Evolutionary conservation across 257 asterid genomes (phyloP).

Genomic region (Plantago ovata): DNA sequence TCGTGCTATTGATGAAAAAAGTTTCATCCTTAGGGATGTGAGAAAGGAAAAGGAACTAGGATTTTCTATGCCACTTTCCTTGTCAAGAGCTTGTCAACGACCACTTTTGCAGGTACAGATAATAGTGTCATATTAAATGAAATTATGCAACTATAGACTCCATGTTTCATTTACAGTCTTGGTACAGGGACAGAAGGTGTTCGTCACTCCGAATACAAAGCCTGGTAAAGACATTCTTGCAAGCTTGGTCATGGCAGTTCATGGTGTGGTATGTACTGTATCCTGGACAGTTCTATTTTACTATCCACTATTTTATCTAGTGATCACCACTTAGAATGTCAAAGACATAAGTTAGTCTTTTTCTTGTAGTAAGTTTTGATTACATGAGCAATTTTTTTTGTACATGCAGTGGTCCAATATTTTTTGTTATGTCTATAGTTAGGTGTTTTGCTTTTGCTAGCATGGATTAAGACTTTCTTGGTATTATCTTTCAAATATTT

Average conservation of each 20-base stretch:
- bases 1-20: constrained; percentile 79
- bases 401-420: no score
- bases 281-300: constrained; percentile 6
- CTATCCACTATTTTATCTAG: neutral
- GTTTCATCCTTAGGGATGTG: constrained; percentile 72
- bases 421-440: no score
- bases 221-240: constrained; percentile 80
- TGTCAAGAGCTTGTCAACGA: constrained; percentile 66
- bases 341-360: no score
- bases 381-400: no score
- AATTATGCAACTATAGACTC: constrained; percentile 3
- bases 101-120: constrained; percentile 73
- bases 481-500: no score
- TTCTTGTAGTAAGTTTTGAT: no score
- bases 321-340: no score
- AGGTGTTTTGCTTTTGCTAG: no score
- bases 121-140: constrained; percentile 13
- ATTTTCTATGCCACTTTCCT: constrained; percentile 80
- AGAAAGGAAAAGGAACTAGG: constrained; percentile 83
- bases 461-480: no score
- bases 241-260: constrained; percentile 79
- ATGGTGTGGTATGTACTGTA: constrained; percentile 67
- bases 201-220: constrained; percentile 84
- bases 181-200: constrained; percentile 80
- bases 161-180: constrained; percentile 24